These are phyloP conservation scores for Gremmenia infestans DNA, from an alignment of 2,329 filamentous ascomycete species.

Conservation along the genomic window DNA sequence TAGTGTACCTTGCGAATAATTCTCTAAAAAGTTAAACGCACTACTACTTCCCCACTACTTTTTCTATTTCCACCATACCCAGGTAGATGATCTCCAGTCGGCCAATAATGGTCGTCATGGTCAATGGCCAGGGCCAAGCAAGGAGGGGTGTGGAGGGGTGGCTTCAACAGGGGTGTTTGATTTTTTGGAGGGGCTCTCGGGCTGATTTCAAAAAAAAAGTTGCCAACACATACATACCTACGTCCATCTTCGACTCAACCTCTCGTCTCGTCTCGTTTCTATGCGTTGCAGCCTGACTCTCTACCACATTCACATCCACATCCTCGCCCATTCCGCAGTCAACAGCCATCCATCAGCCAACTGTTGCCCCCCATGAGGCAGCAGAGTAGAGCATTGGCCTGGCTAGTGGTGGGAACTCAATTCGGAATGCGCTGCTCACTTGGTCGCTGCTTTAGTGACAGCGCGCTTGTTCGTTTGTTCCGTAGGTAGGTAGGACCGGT, in stretches of 20 bases:
- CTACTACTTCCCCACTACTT: too few relatives aligned
- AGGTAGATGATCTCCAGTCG: too few relatives aligned
- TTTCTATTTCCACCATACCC: not conserved
- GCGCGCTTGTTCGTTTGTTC: slow-evolving; percentile 36
- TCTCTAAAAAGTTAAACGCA: not conserved
- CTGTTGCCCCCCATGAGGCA: not conserved
- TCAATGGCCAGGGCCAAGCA: not conserved
- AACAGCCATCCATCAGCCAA: slow-evolving; percentile 4
- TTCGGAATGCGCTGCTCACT: not conserved
- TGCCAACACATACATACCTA: slow-evolving; percentile 16
- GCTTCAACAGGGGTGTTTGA: not conserved
- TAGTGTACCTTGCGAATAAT: not conserved
- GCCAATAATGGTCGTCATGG: slow-evolving; percentile 1
- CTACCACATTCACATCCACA: slow-evolving; percentile 9
- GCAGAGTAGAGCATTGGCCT: not conserved
- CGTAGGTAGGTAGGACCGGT: not conserved
- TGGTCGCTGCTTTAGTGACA: slow-evolving; percentile 27
- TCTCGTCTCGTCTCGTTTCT: slow-evolving; percentile 1
- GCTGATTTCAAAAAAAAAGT: slow-evolving; percentile 2
- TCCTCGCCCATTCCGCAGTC: not conserved
- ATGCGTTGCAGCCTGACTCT: slow-evolving; percentile 24
- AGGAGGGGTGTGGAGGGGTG: not conserved
- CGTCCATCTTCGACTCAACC: not conserved
- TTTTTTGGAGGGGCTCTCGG: slow-evolving; percentile 2
- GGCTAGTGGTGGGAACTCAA: not conserved